Evolutionary conservation across 2,329 filamentous ascomycete genomes (phyloP).

Genomic region (Colletotrichum lupini): DNA sequence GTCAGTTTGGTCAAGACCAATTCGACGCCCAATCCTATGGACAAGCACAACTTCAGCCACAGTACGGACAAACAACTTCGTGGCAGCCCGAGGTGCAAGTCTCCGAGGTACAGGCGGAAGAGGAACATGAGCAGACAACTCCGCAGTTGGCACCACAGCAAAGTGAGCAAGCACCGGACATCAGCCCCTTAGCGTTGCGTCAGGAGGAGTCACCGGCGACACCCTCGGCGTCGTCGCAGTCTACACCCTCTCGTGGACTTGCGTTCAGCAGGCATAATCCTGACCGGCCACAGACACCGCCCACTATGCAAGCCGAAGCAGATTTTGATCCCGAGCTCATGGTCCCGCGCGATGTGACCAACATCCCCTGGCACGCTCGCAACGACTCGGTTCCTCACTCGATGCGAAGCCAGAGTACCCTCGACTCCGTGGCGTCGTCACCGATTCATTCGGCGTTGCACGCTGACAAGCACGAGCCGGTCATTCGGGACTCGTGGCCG

Average conservation of each 20-base stretch:
- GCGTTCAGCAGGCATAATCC: conserved; percentile 43
- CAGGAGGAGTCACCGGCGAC: conserved; percentile 32
- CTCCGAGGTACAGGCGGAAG: conserved; percentile 1
- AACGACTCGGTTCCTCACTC: conserved; percentile 48
- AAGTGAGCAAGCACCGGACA: conserved; percentile 31
- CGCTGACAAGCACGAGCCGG: conserved; percentile 45
- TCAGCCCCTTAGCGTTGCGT: conserved; percentile 36
- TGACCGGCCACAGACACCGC: conserved; percentile 37
- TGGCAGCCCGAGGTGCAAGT: conserved; percentile 12
- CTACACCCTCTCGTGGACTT: conserved; percentile 38
- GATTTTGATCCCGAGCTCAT: conserved; percentile 38
- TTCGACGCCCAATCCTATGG: background rate
- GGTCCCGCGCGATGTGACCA: conserved; percentile 45
- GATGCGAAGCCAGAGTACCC: conserved; percentile 47
- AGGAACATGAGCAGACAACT: conserved; percentile 26
- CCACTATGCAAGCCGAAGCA: conserved; percentile 6
- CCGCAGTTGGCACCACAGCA: conserved; percentile 34
- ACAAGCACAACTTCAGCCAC: background rate
- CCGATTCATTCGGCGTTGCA: conserved; percentile 41
- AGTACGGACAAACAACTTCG: background rate
- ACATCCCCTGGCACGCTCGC: conserved; percentile 45
- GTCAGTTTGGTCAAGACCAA: background rate
- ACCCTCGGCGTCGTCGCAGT: conserved; percentile 6
- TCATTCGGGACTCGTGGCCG: conserved; percentile 47
- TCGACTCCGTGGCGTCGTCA: conserved; percentile 47